phyloP scores from a whole-genome alignment of 352 stramenopile species.

The Elongisporangium prolatum region DNA sequence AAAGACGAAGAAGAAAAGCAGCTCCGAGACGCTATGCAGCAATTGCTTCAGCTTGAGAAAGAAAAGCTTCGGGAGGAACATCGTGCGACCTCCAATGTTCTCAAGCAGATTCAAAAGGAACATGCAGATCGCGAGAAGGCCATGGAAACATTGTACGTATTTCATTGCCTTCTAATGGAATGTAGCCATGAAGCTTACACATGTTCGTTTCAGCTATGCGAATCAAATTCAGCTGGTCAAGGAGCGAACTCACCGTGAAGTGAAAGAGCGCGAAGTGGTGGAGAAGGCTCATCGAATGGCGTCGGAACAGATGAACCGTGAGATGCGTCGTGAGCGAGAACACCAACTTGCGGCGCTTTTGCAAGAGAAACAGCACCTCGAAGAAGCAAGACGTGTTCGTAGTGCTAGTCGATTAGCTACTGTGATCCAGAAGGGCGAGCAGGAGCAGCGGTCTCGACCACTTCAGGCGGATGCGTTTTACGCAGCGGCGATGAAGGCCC shows the following conservation, averaged over 20 bases:
- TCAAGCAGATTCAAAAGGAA: slow-evolving; percentile 59
- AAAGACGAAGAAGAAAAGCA: slow-evolving; percentile 69
- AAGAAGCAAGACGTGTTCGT: slow-evolving; percentile 53
- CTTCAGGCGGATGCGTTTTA: slow-evolving; percentile 54
- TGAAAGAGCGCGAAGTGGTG: slow-evolving; percentile 51
- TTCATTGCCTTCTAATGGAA: not conserved
- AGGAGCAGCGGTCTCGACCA: slow-evolving; percentile 12
- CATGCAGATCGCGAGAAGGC: slow-evolving; percentile 50
- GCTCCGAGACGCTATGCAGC: slow-evolving; percentile 56
- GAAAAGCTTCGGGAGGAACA: slow-evolving; percentile 64
- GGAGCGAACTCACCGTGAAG: slow-evolving; percentile 53
- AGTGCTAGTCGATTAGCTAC: slow-evolving; percentile 33
- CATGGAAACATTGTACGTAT: slow-evolving; percentile 56
- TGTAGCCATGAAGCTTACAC: not conserved
- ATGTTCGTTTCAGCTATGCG: slow-evolving; percentile 26
- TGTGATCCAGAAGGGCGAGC: slow-evolving; percentile 31
- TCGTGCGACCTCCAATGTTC: slow-evolving; percentile 30
- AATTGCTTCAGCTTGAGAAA: slow-evolving; percentile 62
- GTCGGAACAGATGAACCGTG: slow-evolving; percentile 62
- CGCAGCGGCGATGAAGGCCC: slow-evolving; percentile 59
- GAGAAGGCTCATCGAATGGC: slow-evolving; percentile 65
- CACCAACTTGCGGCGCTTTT: slow-evolving; percentile 44
- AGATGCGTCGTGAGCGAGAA: slow-evolving; percentile 58
- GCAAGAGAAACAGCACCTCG: slow-evolving; percentile 55
- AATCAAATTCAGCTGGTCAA: slow-evolving; percentile 67